Base-by-base conservation (phyloP, 2,329 filamentous ascomycete species). In the Alternaria sp. region DNA sequence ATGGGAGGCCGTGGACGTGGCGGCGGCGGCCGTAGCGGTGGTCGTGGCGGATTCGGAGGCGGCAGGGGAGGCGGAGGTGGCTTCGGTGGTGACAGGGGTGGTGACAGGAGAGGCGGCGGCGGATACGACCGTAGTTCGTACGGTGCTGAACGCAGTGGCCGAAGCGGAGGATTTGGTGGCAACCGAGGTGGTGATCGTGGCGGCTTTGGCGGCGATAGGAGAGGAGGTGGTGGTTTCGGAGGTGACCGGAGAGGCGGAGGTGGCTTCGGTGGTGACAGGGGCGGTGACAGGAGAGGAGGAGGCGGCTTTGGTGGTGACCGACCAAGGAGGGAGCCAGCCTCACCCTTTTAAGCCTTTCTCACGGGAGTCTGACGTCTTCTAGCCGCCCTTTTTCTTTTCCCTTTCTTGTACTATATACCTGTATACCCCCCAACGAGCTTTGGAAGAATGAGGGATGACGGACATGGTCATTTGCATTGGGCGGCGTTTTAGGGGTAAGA, bases 11-110 rank as follows among this genome's bases (percentile, higher is more conserved):
- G 68, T 5, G 51, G 59, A 25, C 43, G 66, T 36, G 62, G 58
- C 18, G 56, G 56, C 30, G 56, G 55, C 12, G 51, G 58, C 7
- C 38, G 62, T 43, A 63, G 63, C 5, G 62, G 69, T 28, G 67
- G 64, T 12, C 60, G 60, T 32, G 62, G 71, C 38, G 62, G 49
- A 67, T 25, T 68, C 65, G 70, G 65, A 14, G 40, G 62, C 18
- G 36, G 14, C 14, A 40, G 30, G 28, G 50, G 60, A 25, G 55
- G 66, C 14, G 52, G 66, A 32, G 30, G 45, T 18, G 55, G 58
- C 48, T 34, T 57, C 34, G 50, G 51, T 14, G 63, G 55, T 54
- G 62, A 67, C 27, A 63, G 59, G 8, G 40, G 48, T 18, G 59
- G 49, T 38, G 34, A n/a, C 5, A 12, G 32, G 5, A 30, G 28